A percentile compares a stretch with the other conserved stretches of the same genome.
Conservation (phyloP, 2,329 filamentous ascomycete species). For the Colletotrichum graminicola region DNA sequence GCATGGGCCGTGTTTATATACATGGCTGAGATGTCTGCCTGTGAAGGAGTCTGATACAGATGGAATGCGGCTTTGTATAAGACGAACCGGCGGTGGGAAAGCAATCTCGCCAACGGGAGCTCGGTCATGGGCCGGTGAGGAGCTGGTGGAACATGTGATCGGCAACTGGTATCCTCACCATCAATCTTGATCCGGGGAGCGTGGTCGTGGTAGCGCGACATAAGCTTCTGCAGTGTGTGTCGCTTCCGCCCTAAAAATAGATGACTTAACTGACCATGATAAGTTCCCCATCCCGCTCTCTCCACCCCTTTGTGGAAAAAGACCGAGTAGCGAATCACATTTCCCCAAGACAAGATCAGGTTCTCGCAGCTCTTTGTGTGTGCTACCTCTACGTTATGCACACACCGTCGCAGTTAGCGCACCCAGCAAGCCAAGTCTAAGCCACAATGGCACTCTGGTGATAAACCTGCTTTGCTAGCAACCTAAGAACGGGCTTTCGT, state of each 20-base stretch:
- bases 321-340: not conserved
- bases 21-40: not conserved
- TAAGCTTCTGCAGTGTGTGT: not conserved
- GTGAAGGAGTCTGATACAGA: not conserved
- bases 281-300: not conserved
- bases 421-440: not conserved
- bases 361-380: not conserved
- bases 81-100: not conserved
- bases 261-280: not conserved
- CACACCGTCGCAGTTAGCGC: slow-evolving; percentile 4
- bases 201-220: slow-evolving; percentile 19
- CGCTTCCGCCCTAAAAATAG: slow-evolving; percentile 18
- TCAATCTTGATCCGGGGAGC: slow-evolving; percentile 8
- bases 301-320: not conserved
- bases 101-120: slow-evolving; percentile 18
- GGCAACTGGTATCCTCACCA: slow-evolving; percentile 7
- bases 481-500: not conserved
- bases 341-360: slow-evolving; percentile 4
- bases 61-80: slow-evolving; percentile 3
- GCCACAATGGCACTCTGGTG: slow-evolving; percentile 4
- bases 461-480: not conserved
- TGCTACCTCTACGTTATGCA: not conserved
- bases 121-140: slow-evolving; percentile 2
- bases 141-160: slow-evolving; percentile 21
- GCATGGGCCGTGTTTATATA: not conserved